Base-by-base conservation (phyloP, 768 basidiomycete genomes). In the Cyclocybe cylindracea region DNA sequence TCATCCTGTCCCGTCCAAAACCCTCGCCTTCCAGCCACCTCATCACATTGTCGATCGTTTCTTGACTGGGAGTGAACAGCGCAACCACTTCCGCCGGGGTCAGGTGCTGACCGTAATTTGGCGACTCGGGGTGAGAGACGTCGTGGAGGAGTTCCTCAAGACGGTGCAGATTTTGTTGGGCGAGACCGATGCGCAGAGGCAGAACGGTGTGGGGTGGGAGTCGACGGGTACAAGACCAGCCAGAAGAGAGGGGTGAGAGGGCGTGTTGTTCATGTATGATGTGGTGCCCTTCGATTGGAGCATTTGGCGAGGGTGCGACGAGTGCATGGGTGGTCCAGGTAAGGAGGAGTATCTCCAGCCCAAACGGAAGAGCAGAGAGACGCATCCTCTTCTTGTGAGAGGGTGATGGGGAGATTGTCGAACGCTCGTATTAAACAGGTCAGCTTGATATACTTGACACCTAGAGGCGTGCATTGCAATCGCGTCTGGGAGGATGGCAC, bases 51-150 rank as follows among this genome's bases (percentile, higher is more conserved):
- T 67, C 57, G 38, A 80, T 64, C 9, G 77, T 68, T 31, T 77
- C 75, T 8, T 53, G 50, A 18, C 67, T 70, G 13, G 81, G 78
- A 1, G 76, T 65, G 64, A 84, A 84, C 8, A 70, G 68, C 13
- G 71, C 65, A 4, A 74, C 70, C 24, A 82, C 70, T 46, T 77
- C 59, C 2, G 66, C 68, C 4, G 80, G 62, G 5, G 70, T 63
- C 72, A 76, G 80, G 58, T 83, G 81, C 49, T 76, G 65, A 10
- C 80, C 79, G 55, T 81, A 83, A 56, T 67, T 68, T 5, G 69
- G 69, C 1, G 80, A 82, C 18, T 75, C 73, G 3, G 81, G 80
- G 49, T 82, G 73, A 2, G 81, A 76, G 14, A 83, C 75, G 33
- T 73, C 72, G 56, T 73, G 61, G 13, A 84, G 71, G 41, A 75